Evolutionary conservation across 176 grass and related monocot genomes (phyloP), one percentile per base, ranked within the genome.

Genomic region (Rhynchospora tenuis): DNA sequence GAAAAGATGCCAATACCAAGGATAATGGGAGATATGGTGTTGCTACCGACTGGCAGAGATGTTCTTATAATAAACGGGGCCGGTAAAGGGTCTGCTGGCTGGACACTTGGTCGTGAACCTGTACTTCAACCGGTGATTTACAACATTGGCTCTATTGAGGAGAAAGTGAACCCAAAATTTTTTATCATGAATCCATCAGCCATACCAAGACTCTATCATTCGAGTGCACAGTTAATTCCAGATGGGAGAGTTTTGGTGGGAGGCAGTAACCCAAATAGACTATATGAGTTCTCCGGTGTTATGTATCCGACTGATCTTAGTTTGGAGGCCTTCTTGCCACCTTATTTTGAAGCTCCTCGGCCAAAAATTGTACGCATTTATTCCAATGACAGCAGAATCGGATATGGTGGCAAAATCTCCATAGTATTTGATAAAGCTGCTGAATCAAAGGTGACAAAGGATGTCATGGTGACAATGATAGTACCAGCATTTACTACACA

Each of bases 21-120:
- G 66, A 55, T 87, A 72, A 87, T 87, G 85, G 85, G 79, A 27
- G 85, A 87, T 72, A 87, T 87, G 85, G 51, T 87, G 14, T 29
- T 87, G 67, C 55, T 87, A 62, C 85, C 85, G 3, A 83, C 85
- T 12, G 85, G 79, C 24, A 14, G 24, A 9, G 83, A 61, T n/a
- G 65, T 68, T 83, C 64, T 84, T 59, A 84, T 52, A 63, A 64
- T 86, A 11, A 86, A 86, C 47, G 78, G 85, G 59, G 78, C 76
- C 0, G 24, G 62, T 64, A 38, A 56, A 19, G 85, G 85, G 16
- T 81, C 61, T 17, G 85, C 85, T 42, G 78, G 85, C 10, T 86
- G 85, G 85, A 27, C 33, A 26, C 16, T 71, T 1, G 85, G 63
- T 26, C 28, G 63, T 43, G 50, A 62, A 28, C 85, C 85, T 0